Percentiles rank a stretch among this genome's conserved stretches.
phyloP scores from a whole-genome alignment of 2,329 filamentous ascomycete species.

The Phialophora macrospora region DNA sequence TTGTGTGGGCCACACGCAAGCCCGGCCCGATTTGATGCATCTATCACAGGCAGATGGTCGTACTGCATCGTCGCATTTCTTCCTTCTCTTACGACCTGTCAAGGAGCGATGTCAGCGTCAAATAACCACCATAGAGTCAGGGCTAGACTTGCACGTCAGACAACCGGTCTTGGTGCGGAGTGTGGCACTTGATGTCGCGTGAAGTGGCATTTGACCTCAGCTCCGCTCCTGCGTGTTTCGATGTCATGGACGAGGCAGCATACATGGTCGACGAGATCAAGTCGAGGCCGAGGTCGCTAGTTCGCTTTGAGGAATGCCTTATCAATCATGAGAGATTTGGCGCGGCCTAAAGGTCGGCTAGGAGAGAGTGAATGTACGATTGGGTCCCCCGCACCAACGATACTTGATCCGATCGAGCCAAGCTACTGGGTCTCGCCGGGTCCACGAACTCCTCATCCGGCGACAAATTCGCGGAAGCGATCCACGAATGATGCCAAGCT shows the following conservation, averaged over 20 bases:
- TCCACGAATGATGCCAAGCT: not conserved
- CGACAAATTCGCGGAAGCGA: not conserved
- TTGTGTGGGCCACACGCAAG: conserved; percentile 28
- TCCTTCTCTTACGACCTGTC: conserved; percentile 22
- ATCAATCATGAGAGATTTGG: not conserved
- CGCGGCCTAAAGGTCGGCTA: not conserved
- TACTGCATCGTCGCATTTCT: conserved; percentile 29
- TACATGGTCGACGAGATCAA: not conserved
- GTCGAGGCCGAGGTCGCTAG: not conserved
- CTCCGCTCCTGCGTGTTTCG: not conserved
- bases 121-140: not conserved
- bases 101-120: not conserved
- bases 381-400: not conserved
- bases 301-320: not conserved
- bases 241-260: not conserved
- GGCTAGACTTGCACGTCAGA: conserved; percentile 26
- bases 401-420: not conserved
- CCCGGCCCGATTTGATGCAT: conserved; percentile 33
- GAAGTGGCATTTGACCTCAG: conserved; percentile 5
- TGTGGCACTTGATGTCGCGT: conserved; percentile 15
- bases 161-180: conserved; percentile 33
- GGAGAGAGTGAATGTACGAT: not conserved
- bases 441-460: not conserved
- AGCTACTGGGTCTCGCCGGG: not conserved
- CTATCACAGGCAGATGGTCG: conserved; percentile 22